Evolutionary conservation across 2,329 filamentous ascomycete genomes (phyloP).

Genomic region (Daldinia eschscholtzii): DNA sequence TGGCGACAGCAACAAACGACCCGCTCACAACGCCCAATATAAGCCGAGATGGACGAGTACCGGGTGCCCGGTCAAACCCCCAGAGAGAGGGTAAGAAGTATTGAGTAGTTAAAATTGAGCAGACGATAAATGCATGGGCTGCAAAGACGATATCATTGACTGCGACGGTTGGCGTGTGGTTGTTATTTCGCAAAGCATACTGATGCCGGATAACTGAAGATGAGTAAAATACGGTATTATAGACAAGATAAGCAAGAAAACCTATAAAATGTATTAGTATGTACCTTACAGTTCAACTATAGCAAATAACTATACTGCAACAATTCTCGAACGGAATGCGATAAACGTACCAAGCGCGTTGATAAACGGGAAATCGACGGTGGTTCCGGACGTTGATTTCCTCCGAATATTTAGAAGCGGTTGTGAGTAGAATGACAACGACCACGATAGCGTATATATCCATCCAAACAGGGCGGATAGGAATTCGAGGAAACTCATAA

Average conservation of each 20-base stretch:
- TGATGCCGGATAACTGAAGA: constrained; percentile 81
- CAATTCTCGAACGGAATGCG: constrained; percentile 3
- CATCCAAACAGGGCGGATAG: constrained; percentile 76
- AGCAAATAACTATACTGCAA: neutral
- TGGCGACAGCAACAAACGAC: constrained; percentile 68
- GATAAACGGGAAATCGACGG: constrained; percentile 86
- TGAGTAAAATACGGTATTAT: constrained; percentile 81
- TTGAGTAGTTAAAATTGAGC: constrained; percentile 80
- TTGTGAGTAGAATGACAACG: constrained; percentile 92
- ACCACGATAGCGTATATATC: constrained; percentile 84
- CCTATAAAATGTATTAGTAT: constrained; percentile 57
- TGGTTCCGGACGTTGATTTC: constrained; percentile 83
- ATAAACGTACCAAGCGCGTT: constrained; percentile 69
- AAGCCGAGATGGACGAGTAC: constrained; percentile 68
- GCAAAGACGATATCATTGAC: constrained; percentile 94
- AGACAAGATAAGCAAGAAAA: constrained; percentile 81
- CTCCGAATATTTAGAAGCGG: constrained; percentile 82
- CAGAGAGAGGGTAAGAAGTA: constrained; percentile 78
- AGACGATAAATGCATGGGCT: constrained; percentile 80
- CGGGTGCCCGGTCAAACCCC: constrained; percentile 75
- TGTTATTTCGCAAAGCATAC: constrained; percentile 83
- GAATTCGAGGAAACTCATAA: constrained; percentile 60
- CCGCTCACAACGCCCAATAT: constrained; percentile 79
- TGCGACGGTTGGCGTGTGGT: constrained; percentile 83
- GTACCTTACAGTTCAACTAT: neutral